phyloP scores from a whole-genome alignment of 163 green algal species.

The Volvox carteri region DNA sequence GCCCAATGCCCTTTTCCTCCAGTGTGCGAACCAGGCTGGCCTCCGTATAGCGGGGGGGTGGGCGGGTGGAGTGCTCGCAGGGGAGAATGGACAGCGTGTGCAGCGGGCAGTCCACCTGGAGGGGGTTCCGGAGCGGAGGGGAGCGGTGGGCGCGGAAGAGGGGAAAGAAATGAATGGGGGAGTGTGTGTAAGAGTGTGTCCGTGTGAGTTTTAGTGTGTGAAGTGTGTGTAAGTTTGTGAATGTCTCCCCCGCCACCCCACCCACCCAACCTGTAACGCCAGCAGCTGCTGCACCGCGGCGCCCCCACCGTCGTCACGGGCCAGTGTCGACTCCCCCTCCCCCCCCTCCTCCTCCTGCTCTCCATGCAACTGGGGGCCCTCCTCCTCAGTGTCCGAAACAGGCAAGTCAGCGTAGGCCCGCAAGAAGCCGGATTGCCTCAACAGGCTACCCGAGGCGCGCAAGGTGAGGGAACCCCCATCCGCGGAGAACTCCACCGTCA shows the following conservation, averaged over 20 bases:
- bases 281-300: constrained; percentile 48
- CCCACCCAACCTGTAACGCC: constrained; percentile 8
- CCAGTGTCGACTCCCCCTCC: background rate
- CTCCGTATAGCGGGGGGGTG: constrained; percentile 87
- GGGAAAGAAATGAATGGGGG: background rate
- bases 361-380: background rate
- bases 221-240: too few relatives aligned
- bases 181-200: background rate
- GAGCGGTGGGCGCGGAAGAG: background rate
- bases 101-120: constrained; percentile 58
- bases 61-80: constrained; percentile 82
- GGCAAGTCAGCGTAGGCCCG: constrained; percentile 45
- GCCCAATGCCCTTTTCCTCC: constrained; percentile 92
- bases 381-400: background rate
- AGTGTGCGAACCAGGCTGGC: constrained; percentile 87
- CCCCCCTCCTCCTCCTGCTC: background rate
- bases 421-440: constrained; percentile 75
- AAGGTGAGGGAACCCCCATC: constrained; percentile 65
- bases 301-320: constrained; percentile 1
- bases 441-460: constrained; percentile 62
- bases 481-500: constrained; percentile 67
- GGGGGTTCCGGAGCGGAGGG: background rate
- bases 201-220: too few relatives aligned
- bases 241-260: background rate
- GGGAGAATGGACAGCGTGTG: constrained; percentile 18